Evolutionary conservation across 2,329 filamentous ascomycete species (phyloP), one percentile per base, ranked within the genome.

Genomic region (Aureobasidium leucospermi): DNA sequence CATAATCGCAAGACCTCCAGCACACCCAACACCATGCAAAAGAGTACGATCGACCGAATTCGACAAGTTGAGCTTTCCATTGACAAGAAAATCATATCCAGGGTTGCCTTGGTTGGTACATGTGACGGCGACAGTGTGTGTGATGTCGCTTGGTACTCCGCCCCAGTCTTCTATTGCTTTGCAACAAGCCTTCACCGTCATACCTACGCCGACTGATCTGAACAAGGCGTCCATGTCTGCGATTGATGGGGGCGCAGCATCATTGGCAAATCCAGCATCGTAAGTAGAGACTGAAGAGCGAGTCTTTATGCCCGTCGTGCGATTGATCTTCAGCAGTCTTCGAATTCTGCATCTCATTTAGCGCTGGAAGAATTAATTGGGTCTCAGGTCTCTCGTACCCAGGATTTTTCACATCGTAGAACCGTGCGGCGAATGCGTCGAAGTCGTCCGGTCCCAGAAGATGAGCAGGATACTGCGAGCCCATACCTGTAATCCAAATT

Each of bases 21-120:
- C 73, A 39, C 74, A 75, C 0, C 73, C 74, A 0, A 74, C 70
- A 11, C 73, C 73, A 16, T 72, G 66, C 1, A 76, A 62, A 0
- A 75, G 65, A 1, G 66, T 67, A 13, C 72, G 63, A 23, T 75
- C 69, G 4, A 71, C 71, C 9, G 64, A 63, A n/a, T 61, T 42
- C 10, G 42, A 58, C 8, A 75, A 62, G 0, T 67, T 63, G 9
- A 76, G 67, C 28, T 65, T 64, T 39, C 70, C 65, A n/a, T 67
- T 64, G 9, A 76, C 73, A 1, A 72, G 65, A 9, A 72, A 63
- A 31, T 75, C 74, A 49, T 70, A 73, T 4, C 74, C 73, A 1
- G 74, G 74, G 15, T 67, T 72, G n/a, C 70, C 69, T 31, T 70
- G 67, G 23, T 68, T 68, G 9, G 73, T 75, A 41, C 71, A 72